Evolutionary conservation across 1,139 yeast genomes (phyloP).

Genomic region (Hyphopichia khmerensis): DNA sequence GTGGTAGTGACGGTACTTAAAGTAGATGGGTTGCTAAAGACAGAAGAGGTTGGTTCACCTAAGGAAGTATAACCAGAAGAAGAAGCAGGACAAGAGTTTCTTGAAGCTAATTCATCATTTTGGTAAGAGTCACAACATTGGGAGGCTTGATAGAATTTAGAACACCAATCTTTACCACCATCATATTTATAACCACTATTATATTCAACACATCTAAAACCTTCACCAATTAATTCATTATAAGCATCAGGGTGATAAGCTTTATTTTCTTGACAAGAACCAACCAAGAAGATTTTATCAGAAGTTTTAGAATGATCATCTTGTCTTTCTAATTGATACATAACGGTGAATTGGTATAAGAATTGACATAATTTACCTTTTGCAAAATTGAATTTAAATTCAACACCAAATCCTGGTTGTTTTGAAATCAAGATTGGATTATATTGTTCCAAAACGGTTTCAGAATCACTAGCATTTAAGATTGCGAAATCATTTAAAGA

Average conservation of each 20-base stretch:
- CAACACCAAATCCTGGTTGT: constrained; percentile 18
- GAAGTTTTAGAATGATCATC: constrained; percentile 9
- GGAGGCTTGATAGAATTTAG: constrained; percentile 14
- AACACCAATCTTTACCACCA: constrained; percentile 22
- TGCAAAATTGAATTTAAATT: constrained; percentile 16
- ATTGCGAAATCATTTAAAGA: constrained; percentile 13
- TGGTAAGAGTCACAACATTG: constrained; percentile 15
- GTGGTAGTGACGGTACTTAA: constrained; percentile 2
- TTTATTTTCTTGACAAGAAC: constrained; percentile 17
- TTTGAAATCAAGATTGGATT: constrained; percentile 17
- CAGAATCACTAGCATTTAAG: constrained; percentile 15
- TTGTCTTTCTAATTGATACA: constrained; percentile 16
- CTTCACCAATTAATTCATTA: constrained; percentile 11
- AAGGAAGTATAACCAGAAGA: constrained; percentile 5
- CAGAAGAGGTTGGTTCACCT: constrained; percentile 5
- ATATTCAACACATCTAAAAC: constrained; percentile 21
- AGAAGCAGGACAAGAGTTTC: constrained; percentile 16
- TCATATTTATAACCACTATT: constrained; percentile 19
- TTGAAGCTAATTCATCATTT: constrained; percentile 13
- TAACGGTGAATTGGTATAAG: constrained; percentile 18
- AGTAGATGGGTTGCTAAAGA: constrained; percentile 1
- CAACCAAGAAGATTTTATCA: constrained; percentile 20
- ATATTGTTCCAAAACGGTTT: constrained; percentile 11
- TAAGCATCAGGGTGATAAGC: constrained; percentile 14
- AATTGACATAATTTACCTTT: constrained; percentile 20